phyloP scores from a whole-genome alignment of 1,139 yeast species.

The Spencermartinsiella ligniputridi region DNA sequence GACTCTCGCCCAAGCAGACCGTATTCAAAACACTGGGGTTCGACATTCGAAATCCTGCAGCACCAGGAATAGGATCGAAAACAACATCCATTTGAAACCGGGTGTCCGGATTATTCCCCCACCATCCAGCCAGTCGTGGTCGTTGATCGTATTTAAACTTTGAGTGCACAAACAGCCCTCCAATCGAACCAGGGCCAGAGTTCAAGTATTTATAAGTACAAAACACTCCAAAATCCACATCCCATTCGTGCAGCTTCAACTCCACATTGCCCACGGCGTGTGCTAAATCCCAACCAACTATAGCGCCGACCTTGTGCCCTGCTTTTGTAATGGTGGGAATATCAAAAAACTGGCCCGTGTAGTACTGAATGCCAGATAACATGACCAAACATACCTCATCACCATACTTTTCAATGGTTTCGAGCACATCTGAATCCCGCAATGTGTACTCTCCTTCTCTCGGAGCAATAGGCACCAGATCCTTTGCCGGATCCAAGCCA shows the following conservation, averaged over 20 bases:
- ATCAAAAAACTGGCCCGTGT: conserved; percentile 84
- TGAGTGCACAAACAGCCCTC: conserved; percentile 71
- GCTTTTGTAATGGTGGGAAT: conserved; percentile 60
- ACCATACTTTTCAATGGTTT: conserved; percentile 51
- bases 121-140: conserved; percentile 92
- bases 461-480: conserved; percentile 61
- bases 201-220: conserved; percentile 89
- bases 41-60: conserved; percentile 85
- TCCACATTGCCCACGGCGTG: conserved; percentile 91
- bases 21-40: conserved; percentile 86
- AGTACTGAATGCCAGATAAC: conserved; percentile 86
- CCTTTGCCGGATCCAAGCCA: conserved; percentile 53
- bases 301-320: conserved; percentile 51
- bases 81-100: conserved; percentile 77
- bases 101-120: conserved; percentile 75
- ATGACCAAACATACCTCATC: conserved; percentile 69
- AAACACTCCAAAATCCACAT: conserved; percentile 91
- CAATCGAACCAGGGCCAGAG: conserved; percentile 90
- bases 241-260: conserved; percentile 75
- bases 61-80: conserved; percentile 77
- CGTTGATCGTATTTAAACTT: conserved; percentile 37
- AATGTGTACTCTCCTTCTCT: conserved; percentile 52
- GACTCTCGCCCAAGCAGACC: conserved; percentile 62
- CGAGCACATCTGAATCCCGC: conserved; percentile 58
- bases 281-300: conserved; percentile 94